Base-by-base conservation (phyloP, 805 yeast species). In the Lipomyces spencermartinsiae region DNA sequence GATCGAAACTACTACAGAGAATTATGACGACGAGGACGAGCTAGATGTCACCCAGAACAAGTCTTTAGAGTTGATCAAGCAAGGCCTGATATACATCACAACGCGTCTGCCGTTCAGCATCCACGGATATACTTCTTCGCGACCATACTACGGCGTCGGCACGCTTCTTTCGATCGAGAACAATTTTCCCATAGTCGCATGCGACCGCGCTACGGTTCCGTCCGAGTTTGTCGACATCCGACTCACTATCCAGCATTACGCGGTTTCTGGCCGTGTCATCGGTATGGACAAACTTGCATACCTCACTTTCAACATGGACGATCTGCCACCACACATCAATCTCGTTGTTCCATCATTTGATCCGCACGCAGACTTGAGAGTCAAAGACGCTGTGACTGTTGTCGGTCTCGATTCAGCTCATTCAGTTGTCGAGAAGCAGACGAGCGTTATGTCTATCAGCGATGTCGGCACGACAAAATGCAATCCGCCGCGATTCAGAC, bases 81-180 rank as follows among this genome's bases (percentile, higher is more conserved):
- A 67, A 25, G 43, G 67, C 34, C 25, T 71, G 53, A 64, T 71
- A n/a, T 62, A 66, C 33, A 65, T 71, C 35, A 70, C 58, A 25
- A 61, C 64, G 0, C 66, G 73, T 7, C 62, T 71, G 39, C 73
- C 73, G 19, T 70, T 66, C 46, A 71, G 73, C 39, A 60, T 71
- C 22, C 57, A 70, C 54, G 73, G 73, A 4, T 69, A 62, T 54
- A 65, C 67, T 1, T 66, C 73, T 8, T 49, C 62, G 14, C 51
- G 62, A 31, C 65, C 71, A 19, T 67, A 64, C 57, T 67, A 68
- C 58, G 72, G 71, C 16, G 69, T 64, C 22, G 72, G 72, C 35
- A 53, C 43, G 5, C 22, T 69, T 12, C 58, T 69, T 4, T 67
- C 71, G n/a, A 60, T 69, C 19, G 59, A 57, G 14, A 49, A 63